These are phyloP conservation scores for Gastrolobium bilobum DNA, from an alignment of 306 rosid genomes.

Conservation along the genomic window DNA sequence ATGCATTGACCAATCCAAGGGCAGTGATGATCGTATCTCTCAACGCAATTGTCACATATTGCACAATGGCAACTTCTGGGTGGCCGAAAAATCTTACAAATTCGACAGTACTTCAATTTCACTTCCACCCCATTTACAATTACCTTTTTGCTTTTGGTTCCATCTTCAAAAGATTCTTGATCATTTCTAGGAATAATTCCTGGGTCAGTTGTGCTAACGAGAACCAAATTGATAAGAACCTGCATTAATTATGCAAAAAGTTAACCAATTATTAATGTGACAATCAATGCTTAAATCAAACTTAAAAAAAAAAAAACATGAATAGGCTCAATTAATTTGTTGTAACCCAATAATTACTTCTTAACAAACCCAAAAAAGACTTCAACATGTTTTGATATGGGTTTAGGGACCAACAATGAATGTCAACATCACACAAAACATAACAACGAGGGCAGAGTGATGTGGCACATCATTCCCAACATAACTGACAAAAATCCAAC, in stretches of 20 bases:
- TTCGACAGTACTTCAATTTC: slow-evolving; percentile 50
- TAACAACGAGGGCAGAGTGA: slow-evolving; percentile 40
- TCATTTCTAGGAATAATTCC: slow-evolving; percentile 54
- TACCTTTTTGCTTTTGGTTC: slow-evolving; percentile 37
- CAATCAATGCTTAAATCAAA: slow-evolving; percentile 5
- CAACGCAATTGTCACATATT: slow-evolving; percentile 55
- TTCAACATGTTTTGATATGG: neutral
- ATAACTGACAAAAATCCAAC: slow-evolving; percentile 51
- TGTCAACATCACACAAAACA: slow-evolving; percentile 37
- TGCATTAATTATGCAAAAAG: neutral
- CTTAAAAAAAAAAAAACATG: neutral
- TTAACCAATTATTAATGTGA: neutral
- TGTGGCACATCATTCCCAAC: slow-evolving; percentile 47
- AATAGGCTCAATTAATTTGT: neutral
- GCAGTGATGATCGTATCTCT: slow-evolving; percentile 57
- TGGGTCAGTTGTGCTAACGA: slow-evolving; percentile 50
- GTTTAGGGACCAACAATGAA: slow-evolving; percentile 42
- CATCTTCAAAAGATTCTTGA: slow-evolving; percentile 18
- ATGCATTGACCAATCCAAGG: slow-evolving; percentile 61
- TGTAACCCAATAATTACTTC: neutral
- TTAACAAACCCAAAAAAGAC: neutral
- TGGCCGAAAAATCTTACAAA: slow-evolving; percentile 53
- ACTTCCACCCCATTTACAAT: slow-evolving; percentile 47
- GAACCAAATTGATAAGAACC: slow-evolving; percentile 52
- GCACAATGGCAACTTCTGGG: slow-evolving; percentile 58